phyloP scores from a whole-genome alignment of 2,329 filamentous ascomycete species.

The Fusarium sp. region DNA sequence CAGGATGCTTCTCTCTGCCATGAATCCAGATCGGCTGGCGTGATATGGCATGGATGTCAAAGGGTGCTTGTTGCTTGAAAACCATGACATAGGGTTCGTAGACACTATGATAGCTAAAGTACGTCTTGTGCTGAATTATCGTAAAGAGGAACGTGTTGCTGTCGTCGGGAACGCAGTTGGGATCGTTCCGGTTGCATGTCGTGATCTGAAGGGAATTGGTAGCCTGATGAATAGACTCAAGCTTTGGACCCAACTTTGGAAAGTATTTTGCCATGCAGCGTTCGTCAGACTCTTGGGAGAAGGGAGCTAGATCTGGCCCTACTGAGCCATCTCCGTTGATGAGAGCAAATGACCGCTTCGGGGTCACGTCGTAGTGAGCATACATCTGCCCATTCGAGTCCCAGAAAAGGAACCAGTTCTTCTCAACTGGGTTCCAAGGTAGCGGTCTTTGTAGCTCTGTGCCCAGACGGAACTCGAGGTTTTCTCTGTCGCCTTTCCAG shows the following conservation, averaged over 20 bases:
- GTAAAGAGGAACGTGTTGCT: slow-evolving; percentile 63
- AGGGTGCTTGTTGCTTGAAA: slow-evolving; percentile 58
- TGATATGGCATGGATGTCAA: slow-evolving; percentile 59
- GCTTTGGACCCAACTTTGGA: slow-evolving; percentile 47
- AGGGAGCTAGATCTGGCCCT: slow-evolving; percentile 56
- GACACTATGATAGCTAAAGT: slow-evolving; percentile 56
- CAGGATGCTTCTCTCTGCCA: slow-evolving; percentile 51
- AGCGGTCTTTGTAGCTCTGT: slow-evolving; percentile 61
- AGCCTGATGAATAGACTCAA: slow-evolving; percentile 64
- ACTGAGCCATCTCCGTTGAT: slow-evolving; percentile 56
- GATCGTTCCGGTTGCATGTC: slow-evolving; percentile 59
- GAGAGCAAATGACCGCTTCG: slow-evolving; percentile 58
- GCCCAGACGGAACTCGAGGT: slow-evolving; percentile 50
- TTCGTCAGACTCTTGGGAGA: slow-evolving; percentile 50
- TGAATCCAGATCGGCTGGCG: slow-evolving; percentile 62
- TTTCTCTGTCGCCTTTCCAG: slow-evolving; percentile 47
- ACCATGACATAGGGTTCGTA: slow-evolving; percentile 65
- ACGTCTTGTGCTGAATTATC: slow-evolving; percentile 64
- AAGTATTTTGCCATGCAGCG: slow-evolving; percentile 57
- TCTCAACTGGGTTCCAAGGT: slow-evolving; percentile 58
- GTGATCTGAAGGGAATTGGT: slow-evolving; percentile 66
- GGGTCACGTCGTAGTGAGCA: slow-evolving; percentile 61
- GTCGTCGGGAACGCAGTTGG: slow-evolving; percentile 51
- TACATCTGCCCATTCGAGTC: slow-evolving; percentile 56
- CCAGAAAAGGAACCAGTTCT: slow-evolving; percentile 71